These are phyloP conservation scores for Heterobasidion parviporum DNA, from an alignment of 1,284 basidiomycete genomes.

Conservation along the genomic window DNA sequence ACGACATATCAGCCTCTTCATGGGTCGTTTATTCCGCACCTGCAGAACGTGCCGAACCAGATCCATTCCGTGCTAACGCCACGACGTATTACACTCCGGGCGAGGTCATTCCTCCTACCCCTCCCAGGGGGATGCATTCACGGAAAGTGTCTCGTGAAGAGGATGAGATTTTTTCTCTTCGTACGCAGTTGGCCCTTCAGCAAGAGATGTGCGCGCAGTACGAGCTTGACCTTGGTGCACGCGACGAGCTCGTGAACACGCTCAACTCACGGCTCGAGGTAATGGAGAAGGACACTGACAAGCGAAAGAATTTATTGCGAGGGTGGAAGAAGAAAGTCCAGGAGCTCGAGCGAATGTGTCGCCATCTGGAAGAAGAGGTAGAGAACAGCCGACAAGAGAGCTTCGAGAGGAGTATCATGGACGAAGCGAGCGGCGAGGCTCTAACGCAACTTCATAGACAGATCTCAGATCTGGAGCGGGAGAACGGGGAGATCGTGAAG, in stretches of 20 bases:
- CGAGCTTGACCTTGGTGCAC: constrained; percentile 60
- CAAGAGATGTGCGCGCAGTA: constrained; percentile 65
- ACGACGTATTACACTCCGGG: constrained; percentile 69
- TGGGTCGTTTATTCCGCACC: constrained; percentile 36
- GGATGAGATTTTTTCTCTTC: constrained; percentile 57
- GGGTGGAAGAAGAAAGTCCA: constrained; percentile 66
- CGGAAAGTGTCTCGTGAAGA: constrained; percentile 63
- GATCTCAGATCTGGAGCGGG: constrained; percentile 52
- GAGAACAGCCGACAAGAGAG: constrained; percentile 59
- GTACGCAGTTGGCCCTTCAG: constrained; percentile 62
- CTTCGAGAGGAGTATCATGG: constrained; percentile 67
- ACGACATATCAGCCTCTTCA: constrained; percentile 41
- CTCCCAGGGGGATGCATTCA: constrained; percentile 40
- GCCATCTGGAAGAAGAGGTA: constrained; percentile 60
- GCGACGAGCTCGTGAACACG: constrained; percentile 60
- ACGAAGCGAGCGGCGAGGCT: constrained; percentile 67
- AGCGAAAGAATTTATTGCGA: constrained; percentile 42
- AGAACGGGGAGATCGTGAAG: constrained; percentile 40
- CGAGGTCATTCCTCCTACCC: constrained; percentile 58
- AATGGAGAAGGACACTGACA: constrained; percentile 51
- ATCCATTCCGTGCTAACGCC: constrained; percentile 66
- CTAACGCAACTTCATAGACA: constrained; percentile 57
- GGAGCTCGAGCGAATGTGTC: constrained; percentile 58
- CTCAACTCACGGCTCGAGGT: constrained; percentile 44
- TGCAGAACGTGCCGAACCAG: constrained; percentile 36